These are phyloP conservation scores for Aspergillus floridensis DNA, from an alignment of 2,329 filamentous ascomycete species.

Conservation along the genomic window DNA sequence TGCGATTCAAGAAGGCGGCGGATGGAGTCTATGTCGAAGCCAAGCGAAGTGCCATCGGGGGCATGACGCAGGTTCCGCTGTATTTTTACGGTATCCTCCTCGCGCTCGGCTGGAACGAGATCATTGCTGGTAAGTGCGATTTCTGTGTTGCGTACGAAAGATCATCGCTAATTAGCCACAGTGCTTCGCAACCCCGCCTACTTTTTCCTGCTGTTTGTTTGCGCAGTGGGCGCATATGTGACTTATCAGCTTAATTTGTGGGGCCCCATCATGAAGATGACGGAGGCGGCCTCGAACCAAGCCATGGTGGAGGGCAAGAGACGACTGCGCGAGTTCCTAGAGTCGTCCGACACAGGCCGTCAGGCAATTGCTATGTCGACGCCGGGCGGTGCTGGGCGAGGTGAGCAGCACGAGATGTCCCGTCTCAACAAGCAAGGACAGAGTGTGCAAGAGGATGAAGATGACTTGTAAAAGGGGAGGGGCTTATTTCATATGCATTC, in stretches of 20 bases:
- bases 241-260: constrained; percentile 93
- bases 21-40: constrained; percentile 98
- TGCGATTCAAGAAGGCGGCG: constrained; percentile 96
- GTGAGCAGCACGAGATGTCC: constrained; percentile 60
- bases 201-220: constrained; percentile 80
- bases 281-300: constrained; percentile 81
- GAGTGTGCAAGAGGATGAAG: constrained; percentile 26
- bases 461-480: constrained; percentile 32
- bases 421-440: constrained; percentile 31
- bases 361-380: constrained; percentile 76
- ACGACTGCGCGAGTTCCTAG: constrained; percentile 83
- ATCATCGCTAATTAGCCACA: constrained; percentile 37
- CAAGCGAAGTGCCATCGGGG: constrained; percentile 93
- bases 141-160: not conserved
- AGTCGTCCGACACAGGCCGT: constrained; percentile 78
- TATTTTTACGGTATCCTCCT: constrained; percentile 92
- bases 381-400: constrained; percentile 32
- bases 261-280: constrained; percentile 94
- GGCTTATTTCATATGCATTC: constrained; percentile 2
- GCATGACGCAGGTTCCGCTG: constrained; percentile 86
- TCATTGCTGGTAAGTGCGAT: constrained; percentile 72
- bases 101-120: constrained; percentile 97
- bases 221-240: constrained; percentile 75
- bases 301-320: constrained; percentile 90
- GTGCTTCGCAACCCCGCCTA: constrained; percentile 92